Evolutionary conservation across 345 rosid genomes (phyloP), one percentile per base, ranked within the genome.

Genomic region (rapeseed (Brassica napus)): DNA sequence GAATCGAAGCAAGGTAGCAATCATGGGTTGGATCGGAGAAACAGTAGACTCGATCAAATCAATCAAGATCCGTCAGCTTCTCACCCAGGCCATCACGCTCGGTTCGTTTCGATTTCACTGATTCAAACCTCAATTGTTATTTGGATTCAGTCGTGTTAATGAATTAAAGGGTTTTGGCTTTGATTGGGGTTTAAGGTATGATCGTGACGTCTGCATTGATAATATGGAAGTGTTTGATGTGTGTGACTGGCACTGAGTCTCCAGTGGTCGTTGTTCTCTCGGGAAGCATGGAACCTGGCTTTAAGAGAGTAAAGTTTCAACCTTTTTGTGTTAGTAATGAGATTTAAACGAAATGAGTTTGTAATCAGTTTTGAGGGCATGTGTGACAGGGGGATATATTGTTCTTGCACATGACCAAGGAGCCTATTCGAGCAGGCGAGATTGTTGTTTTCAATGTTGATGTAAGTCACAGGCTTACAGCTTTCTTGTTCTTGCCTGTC

Each of bases 221-320:
- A 72, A 90, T 93, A 86, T 93, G 99, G 99, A 93, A 93, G 86
- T 89, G 87, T 1, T 85, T 96, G 88, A 92, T 96, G 94, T 93
- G 98, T 82, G 30, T 96, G 57, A 96, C 98, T 44, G 98, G 98
- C n/a, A 92, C 94, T 72, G 98, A 96, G 83, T 96, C 98, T 34
- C 98, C 98, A n/a, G 95, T 96, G 4, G 98, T 96, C 21, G 98
- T 93, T 63, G 95, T 96, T 82, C 98, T 93, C 66, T 96, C 99
- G 1, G 99, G 87, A 83, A 96, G 99, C 76, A 96, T 96, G 99
- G 99, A 96, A 80, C 99, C 98, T 65, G 99, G 97, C 34, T 93
- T 96, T 85, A 87, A 96, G 86, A 96, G 99, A 85, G 99, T 93
- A 12, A 47, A 73, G 83, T 73, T 23, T 39, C 44, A 69, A 59